These are phyloP conservation scores for Solanum hybrid DNA, from an alignment of 305 asterid genomes.

Conservation along the genomic window DNA sequence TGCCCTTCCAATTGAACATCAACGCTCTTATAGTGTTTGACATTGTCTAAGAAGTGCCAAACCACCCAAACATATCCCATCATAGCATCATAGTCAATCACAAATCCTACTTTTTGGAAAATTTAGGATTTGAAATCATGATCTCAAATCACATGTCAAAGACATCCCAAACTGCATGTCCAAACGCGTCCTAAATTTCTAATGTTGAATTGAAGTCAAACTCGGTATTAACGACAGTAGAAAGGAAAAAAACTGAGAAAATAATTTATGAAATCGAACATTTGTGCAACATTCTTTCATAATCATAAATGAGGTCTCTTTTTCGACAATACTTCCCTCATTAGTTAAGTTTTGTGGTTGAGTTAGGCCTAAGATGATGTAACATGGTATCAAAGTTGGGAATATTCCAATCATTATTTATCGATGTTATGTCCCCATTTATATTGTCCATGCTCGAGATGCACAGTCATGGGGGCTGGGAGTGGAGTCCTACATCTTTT, in stretches of 20 bases:
- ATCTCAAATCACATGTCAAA: not conserved
- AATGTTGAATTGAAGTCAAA: too few relatives aligned
- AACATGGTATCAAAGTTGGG: not conserved
- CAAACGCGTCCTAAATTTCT: not conserved
- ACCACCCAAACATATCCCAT: not conserved
- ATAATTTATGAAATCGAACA: not conserved
- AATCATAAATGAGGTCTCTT: not conserved
- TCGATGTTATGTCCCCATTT: not conserved
- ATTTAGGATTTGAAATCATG: not conserved
- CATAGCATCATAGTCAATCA: not conserved
- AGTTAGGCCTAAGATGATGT: not conserved
- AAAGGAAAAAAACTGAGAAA: not conserved
- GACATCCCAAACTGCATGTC: not conserved
- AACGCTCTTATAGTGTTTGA: not conserved
- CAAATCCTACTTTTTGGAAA: not conserved
- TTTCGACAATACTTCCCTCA: not conserved
- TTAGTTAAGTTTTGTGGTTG: not conserved
- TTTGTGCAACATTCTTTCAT: not conserved
- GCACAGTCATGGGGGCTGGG: not conserved
- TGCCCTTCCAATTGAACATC: not conserved
- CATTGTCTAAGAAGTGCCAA: not conserved
- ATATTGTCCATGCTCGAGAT: not conserved
- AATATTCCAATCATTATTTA: not conserved
- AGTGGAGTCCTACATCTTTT: not conserved
- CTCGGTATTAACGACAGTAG: too few relatives aligned